phyloP scores from a whole-genome alignment of 2,329 filamentous ascomycete genomes.

The Phaeophleospora eucalypticola region DNA sequence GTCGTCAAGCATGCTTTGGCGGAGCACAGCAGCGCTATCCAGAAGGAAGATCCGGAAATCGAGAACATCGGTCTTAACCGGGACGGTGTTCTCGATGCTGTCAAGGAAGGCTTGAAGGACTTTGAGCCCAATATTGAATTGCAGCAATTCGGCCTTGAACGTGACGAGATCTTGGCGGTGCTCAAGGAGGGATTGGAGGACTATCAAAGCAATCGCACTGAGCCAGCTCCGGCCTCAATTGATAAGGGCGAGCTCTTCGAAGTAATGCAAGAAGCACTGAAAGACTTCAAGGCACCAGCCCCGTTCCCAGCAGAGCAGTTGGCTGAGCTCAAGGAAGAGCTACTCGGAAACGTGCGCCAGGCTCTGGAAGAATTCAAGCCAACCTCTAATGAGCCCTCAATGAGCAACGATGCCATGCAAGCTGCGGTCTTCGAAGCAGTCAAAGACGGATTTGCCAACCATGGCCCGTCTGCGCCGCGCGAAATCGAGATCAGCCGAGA shows the following conservation, averaged over 20 bases:
- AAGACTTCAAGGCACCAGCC: constrained; percentile 63
- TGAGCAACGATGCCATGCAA: constrained; percentile 46
- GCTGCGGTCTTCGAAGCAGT: constrained; percentile 57
- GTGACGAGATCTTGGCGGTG: constrained; percentile 83
- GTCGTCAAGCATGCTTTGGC: constrained; percentile 71
- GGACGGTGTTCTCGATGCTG: constrained; percentile 81
- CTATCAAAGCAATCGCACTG: constrained; percentile 55
- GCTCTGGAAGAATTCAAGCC: constrained; percentile 78
- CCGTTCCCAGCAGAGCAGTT: constrained; percentile 63
- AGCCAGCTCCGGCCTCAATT: constrained; percentile 52
- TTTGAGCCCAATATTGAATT: constrained; percentile 92
- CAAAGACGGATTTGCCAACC: constrained; percentile 53
- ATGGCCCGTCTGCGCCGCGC: constrained; percentile 37
- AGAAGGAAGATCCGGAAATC: constrained; percentile 20
- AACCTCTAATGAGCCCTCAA: constrained; percentile 34
- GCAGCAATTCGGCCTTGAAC: constrained; percentile 83
- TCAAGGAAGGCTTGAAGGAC: constrained; percentile 86
- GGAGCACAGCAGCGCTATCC: constrained; percentile 54
- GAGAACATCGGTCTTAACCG: constrained; percentile 39
- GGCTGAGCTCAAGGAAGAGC: constrained; percentile 72
- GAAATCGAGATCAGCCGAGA: constrained; percentile 48
- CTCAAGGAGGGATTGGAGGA: constrained; percentile 80
- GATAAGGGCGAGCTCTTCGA: constrained; percentile 80
- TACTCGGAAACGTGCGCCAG: constrained; percentile 77
- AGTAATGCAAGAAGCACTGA: constrained; percentile 79